Evolutionary conservation across 495 filamentous ascomycete genomes (phyloP), one percentile per base, ranked within the genome.

Genomic region (Neurospora terricola): DNA sequence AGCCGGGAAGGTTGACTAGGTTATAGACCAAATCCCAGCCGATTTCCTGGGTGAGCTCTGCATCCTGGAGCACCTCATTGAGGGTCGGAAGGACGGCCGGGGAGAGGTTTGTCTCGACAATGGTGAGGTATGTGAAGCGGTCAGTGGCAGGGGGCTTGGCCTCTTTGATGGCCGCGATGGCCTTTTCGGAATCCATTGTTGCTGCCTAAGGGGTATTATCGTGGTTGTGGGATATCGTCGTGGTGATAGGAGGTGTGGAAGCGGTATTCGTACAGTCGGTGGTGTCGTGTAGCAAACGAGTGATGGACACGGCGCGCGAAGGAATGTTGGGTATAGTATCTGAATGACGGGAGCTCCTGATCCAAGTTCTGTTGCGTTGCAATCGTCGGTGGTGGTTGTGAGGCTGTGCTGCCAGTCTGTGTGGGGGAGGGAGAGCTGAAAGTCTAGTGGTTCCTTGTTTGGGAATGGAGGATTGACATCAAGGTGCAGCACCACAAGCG

Each of bases 1-100:
- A 92, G 42, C 87, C 89, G 1, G 91, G 90, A 1, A 98, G 88
- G 21, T 92, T 90, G 23, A 98, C 84, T 3, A 99, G 88, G 69
- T 97, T 87, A 78, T 92, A 91, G 9, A 99, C 91, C 54, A 99
- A 82, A 78, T 99, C 96, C 96, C 96, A 99, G 66, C 96, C 96
- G 77, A 99, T 97, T 74, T 97, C 94, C 68, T 89, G 89, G 1
- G 94, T 94, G 71, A 99, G 86, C 66, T 87, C 88, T 59, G 90
- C 88, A 88, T 96, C 91, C 81, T 96, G 93, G 69, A 98, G 84
- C 42, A 97, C 87, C 8, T 88, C 86, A 77, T 96, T 91, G 54
- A 98, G 83, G 4, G 88, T 85, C 5, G 93, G 92, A 12, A 98
- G 86, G 74, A 92, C 89, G 38, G 90, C 89, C n/a, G 87, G 86